These are phyloP conservation scores for Blastosporella zonata DNA, from an alignment of 1,284 basidiomycete species.

Conservation along the genomic window DNA sequence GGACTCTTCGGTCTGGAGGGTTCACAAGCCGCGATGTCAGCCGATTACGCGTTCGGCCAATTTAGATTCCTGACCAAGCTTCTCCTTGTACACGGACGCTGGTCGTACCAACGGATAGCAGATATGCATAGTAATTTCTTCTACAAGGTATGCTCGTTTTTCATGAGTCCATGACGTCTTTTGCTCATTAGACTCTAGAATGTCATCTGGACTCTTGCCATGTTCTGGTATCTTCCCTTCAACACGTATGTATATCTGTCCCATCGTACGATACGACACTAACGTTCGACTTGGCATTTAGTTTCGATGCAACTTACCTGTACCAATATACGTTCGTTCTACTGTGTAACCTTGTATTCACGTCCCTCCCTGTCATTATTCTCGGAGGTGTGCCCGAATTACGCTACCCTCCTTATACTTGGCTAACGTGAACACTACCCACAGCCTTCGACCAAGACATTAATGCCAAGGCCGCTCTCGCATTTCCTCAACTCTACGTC, in stretches of 20 bases:
- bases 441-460: conserved; percentile 94
- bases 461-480: conserved; percentile 85
- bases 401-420: conserved; percentile 9
- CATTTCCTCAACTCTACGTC: conserved; percentile 92
- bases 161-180: not conserved
- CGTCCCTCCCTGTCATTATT: conserved; percentile 88
- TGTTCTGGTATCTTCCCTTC: conserved; percentile 94
- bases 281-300: conserved; percentile 27
- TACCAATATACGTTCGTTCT: conserved; percentile 95
- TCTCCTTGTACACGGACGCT: conserved; percentile 91
- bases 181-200: conserved; percentile 46
- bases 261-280: conserved; percentile 1
- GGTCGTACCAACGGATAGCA: conserved; percentile 96
- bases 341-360: conserved; percentile 91
- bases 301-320: conserved; percentile 93
- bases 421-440: conserved; percentile 11
- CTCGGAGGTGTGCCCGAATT: conserved; percentile 67
- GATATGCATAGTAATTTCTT: conserved; percentile 98
- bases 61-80: conserved; percentile 94
- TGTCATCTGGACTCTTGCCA: conserved; percentile 86
- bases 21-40: conserved; percentile 98
- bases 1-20: conserved; percentile 94
- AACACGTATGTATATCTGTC: conserved; percentile 57
- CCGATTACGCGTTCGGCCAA: conserved; percentile 97
- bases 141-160: conserved; percentile 71